Base-by-base conservation (phyloP, 805 yeast species). In the Saturnispora diversa region DNA sequence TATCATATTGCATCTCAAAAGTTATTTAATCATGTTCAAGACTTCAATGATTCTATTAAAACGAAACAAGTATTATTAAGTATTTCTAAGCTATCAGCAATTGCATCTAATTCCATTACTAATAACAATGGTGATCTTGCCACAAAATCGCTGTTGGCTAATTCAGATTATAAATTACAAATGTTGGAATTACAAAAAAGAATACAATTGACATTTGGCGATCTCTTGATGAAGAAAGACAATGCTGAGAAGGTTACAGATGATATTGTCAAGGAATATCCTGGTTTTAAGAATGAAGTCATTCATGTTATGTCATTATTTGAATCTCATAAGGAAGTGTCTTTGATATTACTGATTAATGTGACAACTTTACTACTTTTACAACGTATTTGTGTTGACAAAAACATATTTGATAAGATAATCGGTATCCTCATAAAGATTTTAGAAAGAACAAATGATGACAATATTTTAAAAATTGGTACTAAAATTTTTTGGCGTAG, bases 11-110 rank as follows among this genome's bases (percentile, higher is more conserved):
- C 87, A 0, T 63, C 80, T 1, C 50, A 55, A 11, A 64, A 68
- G 1, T 60, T 86, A 23, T 50, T 64, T 3, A 53, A 59, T 1
- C 68, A 74, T 21, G 62, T 69, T 11, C 20, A 42, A 12, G 55
- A 66, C 3, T 45, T 54, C 2, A 70, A 69, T 13, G 75, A 72
- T 20, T 52, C 60, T 8, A 63, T 69, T 32, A 59, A 59, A 10
- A 70, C 69, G 12, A 48, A 72, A 70, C 50, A 75, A 70, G 49
- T 51, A 81, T 17, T 77, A 47, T 66, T 78, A 44, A 80, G 85
- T 42, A 59, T 86, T 37, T 88, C 94, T 2, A 86, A 86, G 56
- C 59, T 87, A 17, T 62, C 84, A 2, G 65, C 74, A 1, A 52
- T 83, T 15, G 35, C 27, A 5, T 6, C 13, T 17, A 78, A 77